Base-by-base conservation (phyloP, 2,329 filamentous ascomycete genomes). In the Aspergillus proliferans region DNA sequence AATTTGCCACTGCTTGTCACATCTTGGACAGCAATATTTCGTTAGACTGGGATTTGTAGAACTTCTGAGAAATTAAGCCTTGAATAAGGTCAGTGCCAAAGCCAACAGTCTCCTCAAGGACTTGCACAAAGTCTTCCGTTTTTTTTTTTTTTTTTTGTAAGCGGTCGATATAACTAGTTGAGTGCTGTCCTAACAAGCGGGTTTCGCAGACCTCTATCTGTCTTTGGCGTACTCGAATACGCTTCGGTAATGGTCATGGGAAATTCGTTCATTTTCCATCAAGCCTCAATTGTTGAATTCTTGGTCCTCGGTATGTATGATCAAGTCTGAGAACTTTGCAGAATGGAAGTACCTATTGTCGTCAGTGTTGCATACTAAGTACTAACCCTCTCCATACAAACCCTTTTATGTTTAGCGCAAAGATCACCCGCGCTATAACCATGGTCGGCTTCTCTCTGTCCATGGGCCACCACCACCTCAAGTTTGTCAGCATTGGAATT, bases 241-340 rank as follows among this genome's bases (percentile, higher is more conserved):
- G 15, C 15, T 15, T 15, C 15, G 1, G 15, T 15, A 15, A 15
- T 15, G 15, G 15, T 15, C 15, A 15, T 15, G 15, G 15, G 15
- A 15, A 15, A 15, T 15, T 15, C 15, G 15, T 1, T 15, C 15
- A 15, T 15, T 15, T 15, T 15, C 15, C 15, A 15, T 15, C 15
- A 15, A 15, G 47, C 30, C 7, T 50, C 50, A 51, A 14, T 55
- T 51, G 43, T 55, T 48, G 43, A 53, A 50, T 40, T 58, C 49
- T 18, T 46, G 48, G 6, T 52, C 55, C 1, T 15, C 21, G 10
- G 47, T 45, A n/a, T 45, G 33, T 18, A 58, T 52, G 14, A 38
- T 52, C n/a, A 55, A 9, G 34, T 56, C 54, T 2, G 55, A 50
- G 43, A 56, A 55, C 12, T 40, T 43, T 4, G 46, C 47, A 14